Conservation (phyloP, 345 rosid species). For the Citropsis articulata region DNA sequence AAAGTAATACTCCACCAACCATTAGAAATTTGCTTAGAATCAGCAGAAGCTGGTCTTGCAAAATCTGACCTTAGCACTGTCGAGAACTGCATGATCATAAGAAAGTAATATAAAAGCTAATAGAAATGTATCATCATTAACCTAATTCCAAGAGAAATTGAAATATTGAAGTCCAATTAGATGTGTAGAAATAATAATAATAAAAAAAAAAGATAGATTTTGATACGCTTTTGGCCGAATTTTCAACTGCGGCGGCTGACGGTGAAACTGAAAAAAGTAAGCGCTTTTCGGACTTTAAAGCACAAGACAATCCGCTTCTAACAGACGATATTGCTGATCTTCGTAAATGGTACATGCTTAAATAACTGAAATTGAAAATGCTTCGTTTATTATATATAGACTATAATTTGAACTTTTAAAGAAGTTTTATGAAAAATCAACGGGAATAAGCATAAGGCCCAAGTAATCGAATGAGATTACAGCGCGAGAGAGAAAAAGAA, state of each 20-base stretch:
- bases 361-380: background rate
- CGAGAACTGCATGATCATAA: constrained; percentile 33
- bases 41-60: constrained; percentile 21
- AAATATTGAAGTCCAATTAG: background rate
- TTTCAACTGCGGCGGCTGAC: background rate
- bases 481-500: background rate
- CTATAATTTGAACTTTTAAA: background rate
- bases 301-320: background rate
- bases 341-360: background rate
- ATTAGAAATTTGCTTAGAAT: constrained; percentile 27
- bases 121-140: background rate
- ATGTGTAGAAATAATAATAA: no score
- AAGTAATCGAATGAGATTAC: background rate
- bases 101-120: constrained; percentile 6
- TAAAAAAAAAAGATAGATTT: background rate
- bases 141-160: background rate
- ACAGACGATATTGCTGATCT: constrained; percentile 1
- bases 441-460: background rate
- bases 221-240: background rate
- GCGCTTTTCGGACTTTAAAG: background rate
- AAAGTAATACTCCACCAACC: constrained; percentile 4
- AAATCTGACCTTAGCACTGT: constrained; percentile 15
- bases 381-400: background rate
- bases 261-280: background rate
- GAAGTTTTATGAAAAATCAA: background rate